Conservation (phyloP, 257 asterid genomes). For the Handroanthus guayacan region DNA sequence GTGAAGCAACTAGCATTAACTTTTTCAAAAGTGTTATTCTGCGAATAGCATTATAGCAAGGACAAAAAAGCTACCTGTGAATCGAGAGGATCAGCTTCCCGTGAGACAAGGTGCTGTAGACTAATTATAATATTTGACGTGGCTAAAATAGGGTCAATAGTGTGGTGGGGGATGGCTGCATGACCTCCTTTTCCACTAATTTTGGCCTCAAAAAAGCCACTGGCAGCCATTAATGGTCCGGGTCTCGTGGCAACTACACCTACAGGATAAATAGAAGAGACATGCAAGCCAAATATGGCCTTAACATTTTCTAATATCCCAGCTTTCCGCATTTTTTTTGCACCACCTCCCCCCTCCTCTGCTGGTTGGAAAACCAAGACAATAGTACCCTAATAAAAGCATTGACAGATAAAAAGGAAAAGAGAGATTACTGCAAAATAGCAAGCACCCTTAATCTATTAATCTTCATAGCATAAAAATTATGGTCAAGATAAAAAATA, state of each 20-base stretch:
- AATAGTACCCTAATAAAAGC: slow-evolving; percentile 61
- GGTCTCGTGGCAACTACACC: slow-evolving; percentile 51
- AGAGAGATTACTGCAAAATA: background rate
- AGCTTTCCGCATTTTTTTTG: slow-evolving; percentile 65
- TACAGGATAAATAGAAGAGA: slow-evolving; percentile 42
- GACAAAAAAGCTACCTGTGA: slow-evolving; percentile 54
- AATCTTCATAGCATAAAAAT: background rate
- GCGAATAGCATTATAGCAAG: background rate
- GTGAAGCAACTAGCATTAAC: too few species aligned
- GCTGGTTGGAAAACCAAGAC: slow-evolving; percentile 82
- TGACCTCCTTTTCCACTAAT: slow-evolving; percentile 79
- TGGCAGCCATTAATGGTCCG: slow-evolving; percentile 66
- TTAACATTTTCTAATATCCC: slow-evolving; percentile 60
- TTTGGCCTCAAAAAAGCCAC: slow-evolving; percentile 68
- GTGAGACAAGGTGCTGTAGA: slow-evolving; percentile 73
- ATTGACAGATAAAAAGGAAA: background rate
- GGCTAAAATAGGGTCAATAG: slow-evolving; percentile 70
- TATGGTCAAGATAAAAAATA: background rate
- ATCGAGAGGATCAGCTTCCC: slow-evolving; percentile 85
- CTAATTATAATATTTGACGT: slow-evolving; percentile 59
- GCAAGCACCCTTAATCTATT: background rate
- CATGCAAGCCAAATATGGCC: slow-evolving; percentile 72
- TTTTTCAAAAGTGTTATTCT: background rate
- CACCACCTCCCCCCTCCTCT: slow-evolving; percentile 82
- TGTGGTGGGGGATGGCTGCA: slow-evolving; percentile 70